These are phyloP conservation scores for Theobroma grandiflorum DNA, from an alignment of 441 rosid genomes.

Conservation along the genomic window DNA sequence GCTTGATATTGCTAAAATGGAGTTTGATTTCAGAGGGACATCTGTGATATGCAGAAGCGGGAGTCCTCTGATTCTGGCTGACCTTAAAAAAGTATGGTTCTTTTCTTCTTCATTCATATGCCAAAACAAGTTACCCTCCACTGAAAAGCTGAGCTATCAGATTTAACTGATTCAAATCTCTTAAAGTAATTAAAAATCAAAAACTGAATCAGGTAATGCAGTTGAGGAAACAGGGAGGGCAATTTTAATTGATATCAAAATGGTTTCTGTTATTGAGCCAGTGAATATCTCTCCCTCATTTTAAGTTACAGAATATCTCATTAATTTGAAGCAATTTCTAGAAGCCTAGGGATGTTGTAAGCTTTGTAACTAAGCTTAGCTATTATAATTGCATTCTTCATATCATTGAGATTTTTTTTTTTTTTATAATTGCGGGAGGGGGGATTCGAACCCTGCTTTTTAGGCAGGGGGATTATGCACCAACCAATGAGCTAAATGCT, in stretches of 20 bases:
- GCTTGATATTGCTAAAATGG: constrained; percentile 80
- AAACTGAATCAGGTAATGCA: neutral
- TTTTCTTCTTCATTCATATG: neutral
- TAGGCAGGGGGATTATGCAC: no score
- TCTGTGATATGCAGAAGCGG: constrained; percentile 82
- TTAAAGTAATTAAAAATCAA: constrained; percentile 11
- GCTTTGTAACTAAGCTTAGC: no score
- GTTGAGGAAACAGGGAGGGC: constrained; percentile 4
- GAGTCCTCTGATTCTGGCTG: constrained; percentile 74
- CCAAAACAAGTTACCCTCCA: constrained; percentile 13
- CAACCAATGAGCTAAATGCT: no score
- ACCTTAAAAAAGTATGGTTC: constrained; percentile 63
- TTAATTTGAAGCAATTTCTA: no score
- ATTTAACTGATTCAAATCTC: constrained; percentile 13
- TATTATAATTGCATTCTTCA: no score
- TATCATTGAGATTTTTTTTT: no score
- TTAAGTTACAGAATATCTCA: no score
- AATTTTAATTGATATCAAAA: neutral
- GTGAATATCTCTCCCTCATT: no score
- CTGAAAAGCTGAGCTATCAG: constrained; percentile 1
- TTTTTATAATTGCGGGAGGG: no score
- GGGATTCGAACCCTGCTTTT: no score
- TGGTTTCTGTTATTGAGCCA: no score
- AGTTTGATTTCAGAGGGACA: constrained; percentile 75
- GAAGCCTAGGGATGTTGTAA: no score